phyloP scores from a whole-genome alignment of 768 basidiomycete genomes.

The Hypholoma sublateritium region DNA sequence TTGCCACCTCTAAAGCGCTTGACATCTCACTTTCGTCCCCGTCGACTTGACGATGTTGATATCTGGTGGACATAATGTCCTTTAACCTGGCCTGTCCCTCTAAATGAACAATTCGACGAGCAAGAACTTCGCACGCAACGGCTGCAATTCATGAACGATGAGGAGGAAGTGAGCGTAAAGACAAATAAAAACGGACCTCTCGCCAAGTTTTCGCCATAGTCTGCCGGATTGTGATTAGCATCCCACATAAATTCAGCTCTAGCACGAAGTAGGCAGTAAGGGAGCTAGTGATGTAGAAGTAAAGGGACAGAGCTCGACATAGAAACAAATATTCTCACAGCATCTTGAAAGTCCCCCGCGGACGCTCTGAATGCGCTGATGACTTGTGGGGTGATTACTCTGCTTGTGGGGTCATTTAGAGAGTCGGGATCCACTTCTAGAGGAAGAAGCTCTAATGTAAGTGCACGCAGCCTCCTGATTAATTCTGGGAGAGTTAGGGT shows the following conservation, averaged over 20 bases:
- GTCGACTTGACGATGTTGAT: conserved; percentile 67
- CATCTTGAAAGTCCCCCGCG: conserved; percentile 86
- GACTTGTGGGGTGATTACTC: conserved; percentile 80
- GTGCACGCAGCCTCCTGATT: conserved; percentile 72
- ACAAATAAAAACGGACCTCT: conserved; percentile 50
- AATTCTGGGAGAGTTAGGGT: conserved; percentile 54
- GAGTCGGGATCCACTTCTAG: conserved; percentile 69
- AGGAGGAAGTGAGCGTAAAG: background rate
- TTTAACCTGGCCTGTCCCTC: conserved; percentile 62
- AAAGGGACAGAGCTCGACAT: background rate
- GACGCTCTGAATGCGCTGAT: conserved; percentile 74
- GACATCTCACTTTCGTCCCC: conserved; percentile 73
- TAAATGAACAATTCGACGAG: conserved; percentile 75
- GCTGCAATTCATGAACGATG: conserved; percentile 40
- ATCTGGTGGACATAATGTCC: conserved; percentile 77
- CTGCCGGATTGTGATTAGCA: conserved; percentile 77
- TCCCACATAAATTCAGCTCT: conserved; percentile 81
- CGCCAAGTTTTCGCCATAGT: conserved; percentile 83
- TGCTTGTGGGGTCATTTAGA: conserved; percentile 76
- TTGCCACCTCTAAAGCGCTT: conserved; percentile 86
- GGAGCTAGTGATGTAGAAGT: conserved; percentile 48
- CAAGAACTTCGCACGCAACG: conserved; percentile 81
- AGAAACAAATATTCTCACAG: conserved; percentile 46
- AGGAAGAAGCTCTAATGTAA: conserved; percentile 76
- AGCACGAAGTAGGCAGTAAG: conserved; percentile 77